Evolutionary conservation across 495 filamentous ascomycete species (phyloP), one percentile per base, ranked within the genome.

Genomic region (Thermochaetoides thermophila): DNA sequence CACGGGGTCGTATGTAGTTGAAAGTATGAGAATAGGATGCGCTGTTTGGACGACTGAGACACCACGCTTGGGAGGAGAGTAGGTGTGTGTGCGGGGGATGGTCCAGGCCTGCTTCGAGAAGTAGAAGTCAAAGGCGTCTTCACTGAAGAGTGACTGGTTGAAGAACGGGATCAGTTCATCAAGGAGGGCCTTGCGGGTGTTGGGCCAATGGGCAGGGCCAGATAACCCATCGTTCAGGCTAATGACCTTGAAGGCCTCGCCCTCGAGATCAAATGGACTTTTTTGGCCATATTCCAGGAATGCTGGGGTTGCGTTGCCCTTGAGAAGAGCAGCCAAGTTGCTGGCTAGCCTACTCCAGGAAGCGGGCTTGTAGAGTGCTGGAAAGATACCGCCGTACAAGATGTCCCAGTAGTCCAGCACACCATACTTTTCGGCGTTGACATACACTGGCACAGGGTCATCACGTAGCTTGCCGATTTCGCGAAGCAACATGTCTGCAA

Each of bases 1-100:
- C 0, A 68, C 49, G 4, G 61, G 57, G 38, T 64, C 63, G 24
- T 56, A 60, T 1, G 58, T 57, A 3, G 59, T 62, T 20, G 57
- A 53, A 2, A 66, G 37, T 11, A 63, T 46, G 16, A 64, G 42
- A 13, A 64, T 34, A 17, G 60, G 62, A 30, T 57, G 49, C 7
- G 48, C 50, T 0, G 60, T 63, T 32, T 53, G 29, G 19, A 61
- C 50, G n/a, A n/a, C n/a, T n/a, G n/a, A n/a, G n/a, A n/a, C n/a
- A n/a, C n/a, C n/a, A n/a, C n/a, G n/a, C 2, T 44, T 40, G 3
- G 31, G 20, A 6, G 61, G 60, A 1, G 51, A 39, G 35, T 53
- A 67, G 7, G 18, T 27, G 48, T 64, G 57, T 7, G 52, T 63
- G 25, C 38, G 45, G 2, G 57, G 53, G 11, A 65, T 27, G 0